These are phyloP conservation scores for Candida berthetii DNA, from an alignment of 805 yeast genomes.

Conservation along the genomic window DNA sequence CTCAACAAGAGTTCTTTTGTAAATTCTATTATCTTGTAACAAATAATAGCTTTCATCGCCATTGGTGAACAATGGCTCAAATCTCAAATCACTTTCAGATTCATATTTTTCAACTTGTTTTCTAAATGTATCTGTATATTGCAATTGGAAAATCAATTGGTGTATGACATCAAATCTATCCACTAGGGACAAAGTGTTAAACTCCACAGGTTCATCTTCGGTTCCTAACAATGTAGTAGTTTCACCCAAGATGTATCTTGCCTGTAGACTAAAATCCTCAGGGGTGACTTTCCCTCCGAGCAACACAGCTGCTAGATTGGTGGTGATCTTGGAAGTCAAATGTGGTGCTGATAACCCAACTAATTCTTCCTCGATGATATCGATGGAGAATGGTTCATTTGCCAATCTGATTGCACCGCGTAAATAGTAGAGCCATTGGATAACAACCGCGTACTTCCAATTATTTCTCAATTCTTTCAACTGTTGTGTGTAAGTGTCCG, in stretches of 20 bases:
- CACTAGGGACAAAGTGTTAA: conserved; percentile 31
- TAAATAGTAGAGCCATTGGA: conserved; percentile 53
- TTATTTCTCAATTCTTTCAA: conserved; percentile 27
- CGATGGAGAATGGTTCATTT: conserved; percentile 50
- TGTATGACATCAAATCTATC: conserved; percentile 47
- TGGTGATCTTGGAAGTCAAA: conserved; percentile 36
- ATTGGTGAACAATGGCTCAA: conserved; percentile 24
- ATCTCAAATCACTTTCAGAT: conserved; percentile 20
- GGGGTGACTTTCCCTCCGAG: conserved; percentile 15
- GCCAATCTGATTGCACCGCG: conserved; percentile 44
- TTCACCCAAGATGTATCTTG: conserved; percentile 19
- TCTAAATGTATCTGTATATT: conserved; percentile 39
- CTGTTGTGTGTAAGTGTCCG: conserved; percentile 23
- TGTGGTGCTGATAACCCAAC: conserved; percentile 35
- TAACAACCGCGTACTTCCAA: conserved; percentile 30
- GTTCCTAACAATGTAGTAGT: conserved; percentile 14
- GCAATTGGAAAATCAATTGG: conserved; percentile 34
- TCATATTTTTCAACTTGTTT: conserved; percentile 37
- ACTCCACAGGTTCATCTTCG: conserved; percentile 22
- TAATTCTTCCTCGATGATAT: conserved; percentile 55
- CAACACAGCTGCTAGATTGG: conserved; percentile 13
- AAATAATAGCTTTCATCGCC: conserved; percentile 24
- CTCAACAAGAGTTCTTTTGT: conserved; percentile 26
- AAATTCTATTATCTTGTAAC: conserved; percentile 48
- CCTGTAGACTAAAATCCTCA: conserved; percentile 20